Percentiles rank a stretch among this genome's conserved stretches.
Evolutionary conservation across 2,329 filamentous ascomycete genomes (phyloP).

Genomic region (Pestalotiopsis sp.): DNA sequence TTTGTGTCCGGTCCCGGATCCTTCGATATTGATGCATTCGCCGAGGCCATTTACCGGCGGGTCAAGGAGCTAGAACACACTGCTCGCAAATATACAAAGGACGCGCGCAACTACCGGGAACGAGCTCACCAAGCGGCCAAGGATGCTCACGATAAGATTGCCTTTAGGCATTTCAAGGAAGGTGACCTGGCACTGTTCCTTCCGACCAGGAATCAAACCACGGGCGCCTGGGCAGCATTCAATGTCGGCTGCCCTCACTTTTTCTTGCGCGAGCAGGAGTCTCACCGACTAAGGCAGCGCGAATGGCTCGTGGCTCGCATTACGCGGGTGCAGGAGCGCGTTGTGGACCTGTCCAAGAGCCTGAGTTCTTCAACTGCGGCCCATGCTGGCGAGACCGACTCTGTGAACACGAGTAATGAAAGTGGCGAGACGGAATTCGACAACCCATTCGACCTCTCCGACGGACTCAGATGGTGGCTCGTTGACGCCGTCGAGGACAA

Average conservation of each 20-base stretch:
- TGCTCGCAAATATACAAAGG: constrained; percentile 90
- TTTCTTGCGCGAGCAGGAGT: constrained; percentile 91
- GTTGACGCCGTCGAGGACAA: constrained; percentile 95
- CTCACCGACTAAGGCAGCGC: constrained; percentile 78
- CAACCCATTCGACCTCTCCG: constrained; percentile 95
- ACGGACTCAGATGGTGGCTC: constrained; percentile 94
- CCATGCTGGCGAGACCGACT: constrained; percentile 49
- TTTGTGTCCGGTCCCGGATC: constrained; percentile 74
- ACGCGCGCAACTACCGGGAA: constrained; percentile 84
- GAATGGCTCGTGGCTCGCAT: constrained; percentile 98
- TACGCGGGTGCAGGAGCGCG: constrained; percentile 84
- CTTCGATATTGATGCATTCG: constrained; percentile 84
- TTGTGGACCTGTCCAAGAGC: constrained; percentile 88
- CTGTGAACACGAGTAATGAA: constrained; percentile 52
- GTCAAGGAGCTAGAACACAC: constrained; percentile 93
- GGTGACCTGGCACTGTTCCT: constrained; percentile 93
- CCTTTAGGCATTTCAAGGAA: constrained; percentile 93
- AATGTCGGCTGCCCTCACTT: constrained; percentile 97
- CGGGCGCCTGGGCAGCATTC: constrained; percentile 96
- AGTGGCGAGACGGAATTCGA: constrained; percentile 67
- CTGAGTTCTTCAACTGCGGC: constrained; percentile 49
- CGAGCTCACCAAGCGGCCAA: constrained; percentile 79
- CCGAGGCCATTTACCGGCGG: constrained; percentile 83
- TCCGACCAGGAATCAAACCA: constrained; percentile 91
- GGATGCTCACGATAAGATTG: constrained; percentile 94